A percentile compares a stretch with the other conserved stretches of the same genome.
phyloP scores from a whole-genome alignment of 2,329 filamentous ascomycete genomes.

The Neonectria punicea region DNA sequence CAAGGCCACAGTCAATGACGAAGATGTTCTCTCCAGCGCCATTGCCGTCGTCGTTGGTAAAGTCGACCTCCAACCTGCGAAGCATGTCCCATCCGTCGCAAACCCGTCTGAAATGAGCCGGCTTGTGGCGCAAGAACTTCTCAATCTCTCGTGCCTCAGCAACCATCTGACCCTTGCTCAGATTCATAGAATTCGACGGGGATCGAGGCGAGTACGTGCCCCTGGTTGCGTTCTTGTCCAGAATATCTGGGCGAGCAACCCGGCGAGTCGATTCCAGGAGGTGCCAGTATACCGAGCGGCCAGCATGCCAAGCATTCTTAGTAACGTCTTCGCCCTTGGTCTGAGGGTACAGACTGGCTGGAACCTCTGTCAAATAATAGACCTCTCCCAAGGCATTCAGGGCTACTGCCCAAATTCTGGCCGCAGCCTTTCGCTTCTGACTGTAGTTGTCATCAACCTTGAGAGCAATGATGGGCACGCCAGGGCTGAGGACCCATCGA shows the following conservation, averaged over 20 bases:
- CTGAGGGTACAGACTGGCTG: conserved; percentile 63
- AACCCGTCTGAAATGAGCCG: conserved; percentile 79
- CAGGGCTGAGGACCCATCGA: conserved; percentile 90
- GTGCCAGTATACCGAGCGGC: conserved; percentile 83
- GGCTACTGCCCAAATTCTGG: conserved; percentile 89
- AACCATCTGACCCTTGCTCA: conserved; percentile 75
- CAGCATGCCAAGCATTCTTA: conserved; percentile 81
- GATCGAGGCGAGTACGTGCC: conserved; percentile 85
- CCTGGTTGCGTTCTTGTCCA: conserved; percentile 72
- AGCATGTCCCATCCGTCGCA: conserved; percentile 95
- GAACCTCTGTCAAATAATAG: conserved; percentile 82
- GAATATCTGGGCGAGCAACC: conserved; percentile 75
- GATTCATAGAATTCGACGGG: conserved; percentile 77
- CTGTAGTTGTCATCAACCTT: conserved; percentile 86
- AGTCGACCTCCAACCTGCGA: conserved; percentile 86
- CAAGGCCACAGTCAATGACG: conserved; percentile 77
- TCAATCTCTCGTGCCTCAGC: conserved; percentile 88
- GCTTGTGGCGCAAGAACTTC: conserved; percentile 75
- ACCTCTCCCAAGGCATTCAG: conserved; percentile 93
- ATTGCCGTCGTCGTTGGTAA: conserved; percentile 81
- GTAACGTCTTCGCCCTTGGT: conserved; percentile 65
- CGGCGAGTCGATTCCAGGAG: conserved; percentile 82
- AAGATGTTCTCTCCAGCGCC: conserved; percentile 81
- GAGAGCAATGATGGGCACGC: conserved; percentile 88
- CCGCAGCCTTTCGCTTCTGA: conserved; percentile 72